A percentile compares a stretch with the other conserved stretches of the same genome.
Conservation (phyloP, 108 stramenopile genomes). For the Chaetoceros muelleri region DNA sequence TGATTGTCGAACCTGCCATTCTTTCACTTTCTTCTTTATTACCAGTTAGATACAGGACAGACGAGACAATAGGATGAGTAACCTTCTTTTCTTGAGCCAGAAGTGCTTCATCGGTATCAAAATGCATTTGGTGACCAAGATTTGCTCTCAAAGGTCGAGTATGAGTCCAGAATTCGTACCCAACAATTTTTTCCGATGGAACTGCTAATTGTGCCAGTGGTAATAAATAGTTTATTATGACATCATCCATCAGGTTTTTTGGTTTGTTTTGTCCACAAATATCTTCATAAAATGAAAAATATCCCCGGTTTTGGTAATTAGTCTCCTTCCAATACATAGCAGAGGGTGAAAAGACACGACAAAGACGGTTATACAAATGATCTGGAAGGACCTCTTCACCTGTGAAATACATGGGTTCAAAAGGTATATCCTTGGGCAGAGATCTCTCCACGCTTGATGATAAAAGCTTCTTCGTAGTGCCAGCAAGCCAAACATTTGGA, state of each 20-base stretch:
- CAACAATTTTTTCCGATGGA: slow-evolving; percentile 31
- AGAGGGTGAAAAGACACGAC: slow-evolving; percentile 48
- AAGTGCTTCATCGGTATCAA: slow-evolving; percentile 82
- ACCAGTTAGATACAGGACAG: slow-evolving; percentile 71
- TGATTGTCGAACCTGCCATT: slow-evolving; percentile 60
- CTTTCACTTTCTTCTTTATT: slow-evolving; percentile 10
- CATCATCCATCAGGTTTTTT: slow-evolving; percentile 56
- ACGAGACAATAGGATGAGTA: slow-evolving; percentile 71
- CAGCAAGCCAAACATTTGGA: slow-evolving; percentile 65
- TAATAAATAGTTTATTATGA: slow-evolving; percentile 51
- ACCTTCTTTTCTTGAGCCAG: slow-evolving; percentile 40
- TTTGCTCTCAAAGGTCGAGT: slow-evolving; percentile 67
- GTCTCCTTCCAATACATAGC: slow-evolving; percentile 70
- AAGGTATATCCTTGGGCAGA: background rate
- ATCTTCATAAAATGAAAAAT: slow-evolving; percentile 69
- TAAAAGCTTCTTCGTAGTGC: background rate
- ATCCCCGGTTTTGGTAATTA: slow-evolving; percentile 56
- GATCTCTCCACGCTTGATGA: background rate
- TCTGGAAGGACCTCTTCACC: slow-evolving; percentile 30
- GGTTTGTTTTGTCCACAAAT: slow-evolving; percentile 16
- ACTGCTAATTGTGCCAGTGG: slow-evolving; percentile 35
- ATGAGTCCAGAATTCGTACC: slow-evolving; percentile 80
- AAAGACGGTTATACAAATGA: slow-evolving; percentile 39
- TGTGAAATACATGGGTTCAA: slow-evolving; percentile 6
- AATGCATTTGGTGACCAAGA: slow-evolving; percentile 80